A percentile compares a stretch with the other conserved stretches of the same genome.
phyloP scores from a whole-genome alignment of 2,329 filamentous ascomycete species.

The Aspergillus hiratsukae region DNA sequence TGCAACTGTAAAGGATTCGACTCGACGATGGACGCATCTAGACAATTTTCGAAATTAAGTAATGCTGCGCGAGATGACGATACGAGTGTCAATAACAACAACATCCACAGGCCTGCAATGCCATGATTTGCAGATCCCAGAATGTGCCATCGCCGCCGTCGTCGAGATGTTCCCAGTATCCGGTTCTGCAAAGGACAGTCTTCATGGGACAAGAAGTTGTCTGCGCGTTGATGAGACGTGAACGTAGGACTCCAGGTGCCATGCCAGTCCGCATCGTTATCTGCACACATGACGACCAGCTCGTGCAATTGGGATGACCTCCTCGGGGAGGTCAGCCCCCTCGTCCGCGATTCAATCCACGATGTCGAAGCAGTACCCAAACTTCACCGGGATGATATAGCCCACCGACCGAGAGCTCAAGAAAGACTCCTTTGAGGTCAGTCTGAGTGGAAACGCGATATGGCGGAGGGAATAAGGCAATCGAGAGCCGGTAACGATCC shows the following conservation, averaged over 20 bases:
- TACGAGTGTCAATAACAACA: conserved; percentile 20
- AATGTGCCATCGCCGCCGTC: conserved; percentile 12
- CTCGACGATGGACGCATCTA: conserved; percentile 56
- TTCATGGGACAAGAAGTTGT: conserved; percentile 4
- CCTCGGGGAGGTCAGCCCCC: conserved; percentile 40
- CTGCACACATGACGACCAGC: conserved; percentile 29
- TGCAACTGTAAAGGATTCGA: conserved; percentile 63
- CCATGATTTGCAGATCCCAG: conserved; percentile 8
- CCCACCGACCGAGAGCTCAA: not conserved
- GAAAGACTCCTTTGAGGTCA: not conserved
- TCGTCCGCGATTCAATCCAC: conserved; percentile 33
- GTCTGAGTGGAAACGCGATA: not conserved
- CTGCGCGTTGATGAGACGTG: conserved; percentile 7
- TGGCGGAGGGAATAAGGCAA: not conserved
- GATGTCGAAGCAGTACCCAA: conserved; percentile 24
- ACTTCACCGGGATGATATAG: not conserved
- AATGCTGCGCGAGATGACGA: conserved; percentile 58
- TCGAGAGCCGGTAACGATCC: not conserved
- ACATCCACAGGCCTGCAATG: conserved; percentile 13
- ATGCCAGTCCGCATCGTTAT: conserved; percentile 20
- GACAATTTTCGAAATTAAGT: conserved; percentile 80
- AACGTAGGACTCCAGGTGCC: conserved; percentile 8
- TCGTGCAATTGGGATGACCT: conserved; percentile 34
- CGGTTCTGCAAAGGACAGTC: conserved; percentile 10
- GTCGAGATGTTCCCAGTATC: conserved; percentile 21